Percentiles rank a stretch among this genome's conserved stretches.
phyloP scores from a whole-genome alignment of 352 stramenopile species.

The Phytophthora uliginosa region DNA sequence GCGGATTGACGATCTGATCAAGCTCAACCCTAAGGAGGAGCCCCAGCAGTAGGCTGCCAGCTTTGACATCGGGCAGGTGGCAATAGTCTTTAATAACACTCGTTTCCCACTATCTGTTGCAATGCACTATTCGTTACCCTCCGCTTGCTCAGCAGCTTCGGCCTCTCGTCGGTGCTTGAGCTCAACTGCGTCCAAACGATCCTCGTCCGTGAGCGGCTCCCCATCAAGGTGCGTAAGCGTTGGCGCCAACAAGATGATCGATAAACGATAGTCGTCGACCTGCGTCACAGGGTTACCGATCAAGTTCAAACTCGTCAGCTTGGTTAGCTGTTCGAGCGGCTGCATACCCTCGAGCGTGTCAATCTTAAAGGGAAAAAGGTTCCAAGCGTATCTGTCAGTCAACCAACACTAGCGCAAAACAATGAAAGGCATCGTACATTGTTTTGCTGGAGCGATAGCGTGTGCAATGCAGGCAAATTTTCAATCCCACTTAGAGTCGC shows the following conservation, averaged over 20 bases:
- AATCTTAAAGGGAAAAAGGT: conserved; percentile 43
- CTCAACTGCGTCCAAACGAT: conserved; percentile 69
- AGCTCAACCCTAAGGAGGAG: conserved; percentile 94
- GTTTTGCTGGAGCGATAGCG: conserved; percentile 68
- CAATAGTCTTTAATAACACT: conserved; percentile 63
- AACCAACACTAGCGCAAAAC: background rate
- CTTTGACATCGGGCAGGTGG: conserved; percentile 34
- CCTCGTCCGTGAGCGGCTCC: conserved; percentile 61
- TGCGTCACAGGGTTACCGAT: conserved; percentile 66
- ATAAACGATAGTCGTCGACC: conserved; percentile 62
- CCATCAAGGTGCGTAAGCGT: conserved; percentile 72
- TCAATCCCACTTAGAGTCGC: conserved; percentile 65
- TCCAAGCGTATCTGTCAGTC: background rate
- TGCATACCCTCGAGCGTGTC: conserved; percentile 59
- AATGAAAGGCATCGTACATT: conserved; percentile 41
- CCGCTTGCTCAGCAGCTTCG: conserved; percentile 37
- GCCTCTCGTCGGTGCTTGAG: conserved; percentile 62
- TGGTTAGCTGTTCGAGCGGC: conserved; percentile 51
- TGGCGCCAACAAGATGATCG: conserved; percentile 62
- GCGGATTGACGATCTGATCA: conserved; percentile 99
- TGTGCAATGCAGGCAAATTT: conserved; percentile 47
- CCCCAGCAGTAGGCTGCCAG: conserved; percentile 69
- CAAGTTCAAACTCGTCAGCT: conserved; percentile 57
- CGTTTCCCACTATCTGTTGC: conserved; percentile 33
- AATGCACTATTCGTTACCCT: conserved; percentile 24